Conservation (phyloP, 2,329 filamentous ascomycete species). For the Chaetomium sp. region DNA sequence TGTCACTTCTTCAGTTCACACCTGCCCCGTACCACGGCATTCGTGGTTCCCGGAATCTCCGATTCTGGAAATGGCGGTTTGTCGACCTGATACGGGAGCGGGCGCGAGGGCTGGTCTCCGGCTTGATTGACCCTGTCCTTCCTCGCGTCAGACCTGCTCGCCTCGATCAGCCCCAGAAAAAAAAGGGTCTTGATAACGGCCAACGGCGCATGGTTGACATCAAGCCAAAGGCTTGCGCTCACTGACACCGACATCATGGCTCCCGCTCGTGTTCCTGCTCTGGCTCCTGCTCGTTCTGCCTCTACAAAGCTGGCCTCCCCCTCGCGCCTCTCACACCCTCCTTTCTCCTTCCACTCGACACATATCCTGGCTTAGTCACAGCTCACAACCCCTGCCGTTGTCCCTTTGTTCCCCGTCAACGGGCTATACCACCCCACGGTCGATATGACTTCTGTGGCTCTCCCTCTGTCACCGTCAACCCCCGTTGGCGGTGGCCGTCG, state of each 20-base stretch:
- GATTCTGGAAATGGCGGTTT: slow-evolving; percentile 17
- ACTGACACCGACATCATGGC: slow-evolving; percentile 12
- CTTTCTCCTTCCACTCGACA: not conserved
- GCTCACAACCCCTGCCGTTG: not conserved
- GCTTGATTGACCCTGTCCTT: slow-evolving; percentile 11
- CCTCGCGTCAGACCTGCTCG: slow-evolving; percentile 13
- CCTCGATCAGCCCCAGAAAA: not conserved
- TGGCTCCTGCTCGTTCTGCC: not conserved
- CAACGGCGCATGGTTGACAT: slow-evolving; percentile 2
- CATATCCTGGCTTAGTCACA: not conserved
- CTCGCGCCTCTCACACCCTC: not conserved
- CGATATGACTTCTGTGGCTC: slow-evolving; percentile 20
- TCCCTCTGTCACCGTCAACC: slow-evolving; percentile 11
- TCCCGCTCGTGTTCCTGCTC: not conserved
- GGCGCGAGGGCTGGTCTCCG: not conserved
- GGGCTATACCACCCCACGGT: not conserved
- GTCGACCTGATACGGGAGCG: slow-evolving; percentile 18
- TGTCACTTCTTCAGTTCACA: slow-evolving; percentile 15
- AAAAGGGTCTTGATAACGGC: slow-evolving; percentile 16
- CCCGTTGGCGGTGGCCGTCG: slow-evolving; percentile 17
- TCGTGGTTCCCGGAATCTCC: slow-evolving; percentile 16
- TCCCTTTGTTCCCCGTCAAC: not conserved
- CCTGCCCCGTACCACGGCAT: slow-evolving; percentile 18
- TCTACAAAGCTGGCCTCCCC: slow-evolving; percentile 13
- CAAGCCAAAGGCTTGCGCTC: not conserved